Conservation (phyloP, 805 yeast genomes). For the Suhomyces sp. region DNA sequence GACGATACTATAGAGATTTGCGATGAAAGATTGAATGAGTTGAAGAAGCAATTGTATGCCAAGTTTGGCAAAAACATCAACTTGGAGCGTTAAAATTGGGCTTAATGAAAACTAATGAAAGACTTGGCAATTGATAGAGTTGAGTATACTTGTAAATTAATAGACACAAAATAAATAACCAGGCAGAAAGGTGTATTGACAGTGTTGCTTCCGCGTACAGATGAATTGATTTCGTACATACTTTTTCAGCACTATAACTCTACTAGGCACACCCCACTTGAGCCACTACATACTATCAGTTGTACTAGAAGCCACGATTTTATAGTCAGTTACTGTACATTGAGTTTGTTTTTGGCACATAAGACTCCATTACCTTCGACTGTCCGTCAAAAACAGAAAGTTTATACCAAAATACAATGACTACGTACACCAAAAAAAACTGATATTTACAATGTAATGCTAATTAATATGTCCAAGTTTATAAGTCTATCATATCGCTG, state of each 20-base stretch:
- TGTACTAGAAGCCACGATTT: too few species aligned
- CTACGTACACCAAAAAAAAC: too few species aligned
- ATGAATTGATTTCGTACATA: not conserved
- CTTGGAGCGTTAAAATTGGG: conserved; percentile 53
- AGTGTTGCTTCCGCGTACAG: not conserved
- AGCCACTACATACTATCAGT: not conserved
- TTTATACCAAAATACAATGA: too few species aligned
- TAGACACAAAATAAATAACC: not conserved
- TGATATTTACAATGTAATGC: too few species aligned
- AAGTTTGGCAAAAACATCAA: conserved; percentile 89
- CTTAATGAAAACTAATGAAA: not conserved
- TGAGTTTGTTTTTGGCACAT: too few species aligned
- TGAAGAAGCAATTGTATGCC: conserved; percentile 76
- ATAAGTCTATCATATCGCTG: not conserved
- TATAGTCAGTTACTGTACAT: too few species aligned
- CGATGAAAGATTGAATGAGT: conserved; percentile 51
- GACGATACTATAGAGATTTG: conserved; percentile 49
- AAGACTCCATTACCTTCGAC: too few species aligned
- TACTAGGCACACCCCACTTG: not conserved
- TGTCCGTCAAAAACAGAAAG: too few species aligned
- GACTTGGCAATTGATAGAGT: not conserved
- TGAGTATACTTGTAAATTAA: not conserved
- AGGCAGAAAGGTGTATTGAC: not conserved
- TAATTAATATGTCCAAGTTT: not conserved
- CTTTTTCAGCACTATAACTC: too few species aligned